A percentile compares a stretch with the other conserved stretches of the same genome.
phyloP scores from a whole-genome alignment of 2,329 filamentous ascomycete genomes.

The Davidsoniella eucalypti region DNA sequence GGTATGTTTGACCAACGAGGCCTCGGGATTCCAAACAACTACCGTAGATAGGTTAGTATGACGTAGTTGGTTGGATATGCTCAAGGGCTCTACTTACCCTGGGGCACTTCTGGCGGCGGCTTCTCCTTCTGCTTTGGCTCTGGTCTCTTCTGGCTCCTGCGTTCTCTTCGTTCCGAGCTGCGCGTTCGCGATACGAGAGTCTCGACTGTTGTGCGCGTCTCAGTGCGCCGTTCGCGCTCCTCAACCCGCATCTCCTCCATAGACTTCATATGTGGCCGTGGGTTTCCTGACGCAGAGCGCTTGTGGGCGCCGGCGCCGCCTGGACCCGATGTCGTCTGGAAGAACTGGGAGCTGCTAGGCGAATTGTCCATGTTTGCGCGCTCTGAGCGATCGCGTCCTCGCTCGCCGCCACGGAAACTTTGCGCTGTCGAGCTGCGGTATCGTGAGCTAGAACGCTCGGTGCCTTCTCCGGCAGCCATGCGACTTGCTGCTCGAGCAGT shows the following conservation, averaged over 20 bases:
- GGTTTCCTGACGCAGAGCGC: conserved; percentile 39
- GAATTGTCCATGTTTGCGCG: conserved; percentile 20
- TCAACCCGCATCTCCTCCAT: conserved; percentile 26
- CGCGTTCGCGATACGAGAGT: conserved; percentile 40
- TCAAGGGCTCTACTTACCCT: conserved; percentile 25
- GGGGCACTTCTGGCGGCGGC: conserved; percentile 29
- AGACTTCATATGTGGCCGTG: conserved; percentile 26
- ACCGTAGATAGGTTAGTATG: conserved; percentile 1
- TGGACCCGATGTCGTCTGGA: conserved; percentile 3
- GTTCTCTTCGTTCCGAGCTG: conserved; percentile 37
- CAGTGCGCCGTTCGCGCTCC: conserved; percentile 36
- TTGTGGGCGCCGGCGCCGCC: conserved; percentile 32
- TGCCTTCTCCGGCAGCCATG: conserved; percentile 7
- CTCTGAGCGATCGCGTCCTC: conserved; percentile 16
- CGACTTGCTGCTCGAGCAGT: conserved; percentile 13
- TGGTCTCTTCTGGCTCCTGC: conserved; percentile 23
- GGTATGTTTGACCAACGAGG: conserved; percentile 50
- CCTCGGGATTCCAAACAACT: conserved; percentile 64
- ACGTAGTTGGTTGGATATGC: neutral
- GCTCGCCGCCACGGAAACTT: conserved; percentile 23
- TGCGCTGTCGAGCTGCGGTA: conserved; percentile 9
- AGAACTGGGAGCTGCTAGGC: conserved; percentile 18
- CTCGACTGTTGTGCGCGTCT: conserved; percentile 41
- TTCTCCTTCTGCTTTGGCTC: conserved; percentile 30
- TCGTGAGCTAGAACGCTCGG: conserved; percentile 8